Evolutionary conservation across 192 early-diverging fungal genomes (phyloP).

Genomic region (Linnemannia exigua): DNA sequence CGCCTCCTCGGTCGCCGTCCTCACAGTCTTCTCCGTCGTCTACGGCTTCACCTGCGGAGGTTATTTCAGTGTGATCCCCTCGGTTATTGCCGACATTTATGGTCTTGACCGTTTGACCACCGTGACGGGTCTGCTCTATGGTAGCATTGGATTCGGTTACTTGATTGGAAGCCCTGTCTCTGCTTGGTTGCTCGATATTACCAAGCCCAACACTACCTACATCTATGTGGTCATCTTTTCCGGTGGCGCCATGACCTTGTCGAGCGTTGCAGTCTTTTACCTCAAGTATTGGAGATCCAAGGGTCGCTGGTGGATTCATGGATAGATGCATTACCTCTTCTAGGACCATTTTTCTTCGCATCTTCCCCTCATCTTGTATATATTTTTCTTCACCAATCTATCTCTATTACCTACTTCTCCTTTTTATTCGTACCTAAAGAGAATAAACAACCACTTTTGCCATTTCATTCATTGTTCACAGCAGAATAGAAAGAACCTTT

Average conservation of each 20-base stretch:
- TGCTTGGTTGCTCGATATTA: constrained; percentile 43
- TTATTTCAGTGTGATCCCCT: constrained; percentile 46
- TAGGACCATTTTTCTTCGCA: not conserved
- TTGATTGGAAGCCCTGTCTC: constrained; percentile 51
- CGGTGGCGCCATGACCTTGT: constrained; percentile 44
- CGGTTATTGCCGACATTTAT: constrained; percentile 56
- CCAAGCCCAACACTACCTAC: constrained; percentile 43
- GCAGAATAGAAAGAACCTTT: too few species aligned
- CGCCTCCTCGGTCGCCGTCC: constrained; percentile 25
- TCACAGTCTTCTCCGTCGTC: constrained; percentile 43
- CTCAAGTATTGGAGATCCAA: constrained; percentile 52
- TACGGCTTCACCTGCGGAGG: constrained; percentile 58
- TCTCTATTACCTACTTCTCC: not conserved
- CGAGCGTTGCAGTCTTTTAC: constrained; percentile 49
- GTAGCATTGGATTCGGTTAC: constrained; percentile 51
- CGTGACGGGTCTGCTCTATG: constrained; percentile 47
- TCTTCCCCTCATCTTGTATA: not conserved
- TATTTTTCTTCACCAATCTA: not conserved
- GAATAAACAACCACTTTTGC: not conserved
- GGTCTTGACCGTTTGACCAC: constrained; percentile 50
- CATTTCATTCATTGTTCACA: not conserved
- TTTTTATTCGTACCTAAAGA: not conserved
- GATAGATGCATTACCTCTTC: not conserved
- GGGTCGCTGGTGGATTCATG: constrained; percentile 52
- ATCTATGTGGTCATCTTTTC: constrained; percentile 54